Evolutionary conservation across 495 filamentous ascomycete species (phyloP).

Genomic region (Penicillium lagena): DNA sequence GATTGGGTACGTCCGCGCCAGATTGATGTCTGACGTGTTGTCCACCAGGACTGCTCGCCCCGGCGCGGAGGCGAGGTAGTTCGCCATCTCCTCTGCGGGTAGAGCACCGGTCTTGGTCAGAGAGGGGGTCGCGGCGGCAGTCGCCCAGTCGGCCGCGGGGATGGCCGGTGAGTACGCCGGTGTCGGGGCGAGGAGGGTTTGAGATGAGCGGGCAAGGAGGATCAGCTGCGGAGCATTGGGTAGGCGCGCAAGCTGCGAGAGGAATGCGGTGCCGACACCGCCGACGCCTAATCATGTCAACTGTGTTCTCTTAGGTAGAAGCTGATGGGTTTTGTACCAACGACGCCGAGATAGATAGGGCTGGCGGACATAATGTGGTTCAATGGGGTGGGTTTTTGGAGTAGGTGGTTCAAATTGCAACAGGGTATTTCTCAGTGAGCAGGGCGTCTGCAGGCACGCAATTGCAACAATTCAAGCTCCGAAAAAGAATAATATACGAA

Average conservation of each 20-base stretch:
- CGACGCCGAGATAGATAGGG: constrained; percentile 42
- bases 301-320: not conserved
- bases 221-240: constrained; percentile 62
- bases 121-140: constrained; percentile 48
- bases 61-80: constrained; percentile 64
- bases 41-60: constrained; percentile 76
- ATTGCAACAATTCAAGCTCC: no score
- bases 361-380: constrained; percentile 27
- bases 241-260: constrained; percentile 66
- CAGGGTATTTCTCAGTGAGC: no score
- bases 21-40: constrained; percentile 80
- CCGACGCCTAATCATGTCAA: constrained; percentile 60
- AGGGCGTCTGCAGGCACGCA: no score
- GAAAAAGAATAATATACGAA: no score
- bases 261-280: constrained; percentile 87
- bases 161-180: constrained; percentile 43
- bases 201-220: constrained; percentile 74
- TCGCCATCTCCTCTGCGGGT: constrained; percentile 57
- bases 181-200: constrained; percentile 57
- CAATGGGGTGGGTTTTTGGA: constrained; percentile 1
- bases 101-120: constrained; percentile 46
- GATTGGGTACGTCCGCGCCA: constrained; percentile 72
- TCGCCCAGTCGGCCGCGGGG: constrained; percentile 44
- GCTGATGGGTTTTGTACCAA: constrained; percentile 25
- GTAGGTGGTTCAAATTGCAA: not conserved